These are phyloP conservation scores for Phytophthora melonis DNA, from an alignment of 352 stramenopile species.

Conservation along the genomic window DNA sequence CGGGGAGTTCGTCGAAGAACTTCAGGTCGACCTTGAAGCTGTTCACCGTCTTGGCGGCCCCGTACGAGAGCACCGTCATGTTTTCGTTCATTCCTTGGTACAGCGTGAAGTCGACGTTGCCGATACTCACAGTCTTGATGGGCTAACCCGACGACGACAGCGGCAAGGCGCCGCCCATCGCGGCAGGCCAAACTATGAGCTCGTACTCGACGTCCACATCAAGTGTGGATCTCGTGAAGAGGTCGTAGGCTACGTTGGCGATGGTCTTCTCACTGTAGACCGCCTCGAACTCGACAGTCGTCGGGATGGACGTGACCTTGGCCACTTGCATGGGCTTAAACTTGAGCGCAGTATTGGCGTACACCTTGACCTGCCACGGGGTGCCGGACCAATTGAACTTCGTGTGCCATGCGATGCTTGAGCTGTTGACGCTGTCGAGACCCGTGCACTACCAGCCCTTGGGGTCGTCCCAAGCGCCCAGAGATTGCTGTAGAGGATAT, in stretches of 20 bases:
- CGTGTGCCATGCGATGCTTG: slow-evolving; percentile 9
- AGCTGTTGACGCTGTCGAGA: not conserved
- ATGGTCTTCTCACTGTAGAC: slow-evolving; percentile 23
- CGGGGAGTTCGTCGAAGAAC: slow-evolving; percentile 30
- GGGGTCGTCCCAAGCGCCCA: slow-evolving; percentile 36
- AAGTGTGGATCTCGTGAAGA: slow-evolving; percentile 44
- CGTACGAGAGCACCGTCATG: slow-evolving; percentile 48
- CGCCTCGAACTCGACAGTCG: slow-evolving; percentile 44
- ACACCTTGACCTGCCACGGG: slow-evolving; percentile 34
- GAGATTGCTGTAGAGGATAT: slow-evolving; percentile 52
- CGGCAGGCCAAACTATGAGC: slow-evolving; percentile 52
- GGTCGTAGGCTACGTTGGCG: slow-evolving; percentile 41
- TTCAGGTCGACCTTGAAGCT: slow-evolving; percentile 44
- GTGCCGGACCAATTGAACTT: slow-evolving; percentile 29
- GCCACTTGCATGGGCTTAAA: slow-evolving; percentile 33
- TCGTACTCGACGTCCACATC: slow-evolving; percentile 40
- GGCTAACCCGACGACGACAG: not conserved
- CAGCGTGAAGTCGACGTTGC: slow-evolving; percentile 38
- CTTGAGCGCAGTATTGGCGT: slow-evolving; percentile 32
- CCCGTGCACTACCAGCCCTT: slow-evolving; percentile 28
- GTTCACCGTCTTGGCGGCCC: slow-evolving; percentile 34
- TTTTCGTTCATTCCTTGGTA: slow-evolving; percentile 47
- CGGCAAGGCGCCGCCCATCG: slow-evolving; percentile 31
- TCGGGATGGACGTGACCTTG: slow-evolving; percentile 36
- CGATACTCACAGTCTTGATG: slow-evolving; percentile 10